Base-by-base conservation (phyloP, 164 flowering plant genomes). In the Nelumbo lutea region DNA sequence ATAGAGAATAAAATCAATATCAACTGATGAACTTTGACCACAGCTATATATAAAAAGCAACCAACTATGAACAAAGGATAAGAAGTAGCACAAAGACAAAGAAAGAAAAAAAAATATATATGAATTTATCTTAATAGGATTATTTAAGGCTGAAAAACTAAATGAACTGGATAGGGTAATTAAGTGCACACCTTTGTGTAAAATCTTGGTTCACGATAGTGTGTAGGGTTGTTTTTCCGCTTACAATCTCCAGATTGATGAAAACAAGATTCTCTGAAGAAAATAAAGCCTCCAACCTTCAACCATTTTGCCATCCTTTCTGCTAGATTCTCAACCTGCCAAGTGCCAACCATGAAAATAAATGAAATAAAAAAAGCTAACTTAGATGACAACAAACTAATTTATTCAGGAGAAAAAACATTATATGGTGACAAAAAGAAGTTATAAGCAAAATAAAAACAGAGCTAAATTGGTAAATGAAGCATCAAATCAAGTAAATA, bases 181-280 rank as follows among this genome's bases (percentile, higher is more conserved):
- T n/a, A 61, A 52, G 53, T 41, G 51, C 72, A 60, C 58, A 93
- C 99, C 98, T 90, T 93, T 60, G 98, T 85, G 59, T 96, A 96
- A 70, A 83, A 96, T 73, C 93, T 85, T 42, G 99, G 99, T 63
- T 90, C 95, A 4, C 98, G 85, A 65, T 91, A 96, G 77, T 93
- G 97, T 47, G 95, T 93, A 58, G 97, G 98, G 74, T 93, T 91
- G 77, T 61, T 72, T 78, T 77, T 86, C 62, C 98, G 79, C 79
- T 89, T 92, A 56, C 69, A 77, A 73, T 92, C 98, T 40, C 96
- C 99, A 70, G 97, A 90, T 73, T 88, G 97, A 79, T 95, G 94
- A 72, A 90, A 90, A 76, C 98, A 92, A 56, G 98, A 92, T 73
- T 95, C 99, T 72, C 97, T 83, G 80, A 93, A 96, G 81, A 89